A percentile compares a stretch with the other conserved stretches of the same genome.
Conservation (phyloP, 495 filamentous ascomycete genomes). For the Xylaria palmicola region DNA sequence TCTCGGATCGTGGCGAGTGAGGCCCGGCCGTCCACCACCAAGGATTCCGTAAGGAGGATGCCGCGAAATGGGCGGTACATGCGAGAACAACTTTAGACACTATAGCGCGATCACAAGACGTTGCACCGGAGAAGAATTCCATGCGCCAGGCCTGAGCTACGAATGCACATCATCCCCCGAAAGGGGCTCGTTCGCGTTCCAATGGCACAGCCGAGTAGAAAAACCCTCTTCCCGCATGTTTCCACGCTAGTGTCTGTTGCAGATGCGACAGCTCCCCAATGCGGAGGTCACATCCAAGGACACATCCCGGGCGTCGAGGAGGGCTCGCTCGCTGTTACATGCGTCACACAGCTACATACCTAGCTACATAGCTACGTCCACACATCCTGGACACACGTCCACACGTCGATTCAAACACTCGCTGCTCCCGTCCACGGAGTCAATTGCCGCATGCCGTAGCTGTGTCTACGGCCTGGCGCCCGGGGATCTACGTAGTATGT, state of each 20-base stretch:
- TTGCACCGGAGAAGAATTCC: background rate
- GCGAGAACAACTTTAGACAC: background rate
- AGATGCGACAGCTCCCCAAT: slow-evolving; percentile 14
- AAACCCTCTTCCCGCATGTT: slow-evolving; percentile 9
- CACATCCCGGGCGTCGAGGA: slow-evolving; percentile 9
- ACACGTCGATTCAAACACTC: background rate
- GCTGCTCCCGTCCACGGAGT: background rate
- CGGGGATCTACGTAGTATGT: no score
- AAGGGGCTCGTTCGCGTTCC: slow-evolving; percentile 9
- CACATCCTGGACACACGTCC: no score
- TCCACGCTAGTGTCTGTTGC: slow-evolving; percentile 8
- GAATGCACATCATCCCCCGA: slow-evolving; percentile 11
- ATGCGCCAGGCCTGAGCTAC: slow-evolving; percentile 7
- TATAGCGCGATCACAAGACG: background rate
- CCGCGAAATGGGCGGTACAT: background rate
- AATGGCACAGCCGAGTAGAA: slow-evolving; percentile 7
- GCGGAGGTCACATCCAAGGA: slow-evolving; percentile 13
- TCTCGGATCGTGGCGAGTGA: background rate
- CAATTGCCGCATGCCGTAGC: slow-evolving; percentile 5
- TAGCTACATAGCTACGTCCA: no score
- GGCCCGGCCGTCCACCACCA: background rate
- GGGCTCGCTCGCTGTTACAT: background rate
- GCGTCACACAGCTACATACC: background rate
- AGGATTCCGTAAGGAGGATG: background rate
- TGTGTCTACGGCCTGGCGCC: background rate